Conservation (phyloP, 2,329 filamentous ascomycete species). For the Neonectria punicea region DNA sequence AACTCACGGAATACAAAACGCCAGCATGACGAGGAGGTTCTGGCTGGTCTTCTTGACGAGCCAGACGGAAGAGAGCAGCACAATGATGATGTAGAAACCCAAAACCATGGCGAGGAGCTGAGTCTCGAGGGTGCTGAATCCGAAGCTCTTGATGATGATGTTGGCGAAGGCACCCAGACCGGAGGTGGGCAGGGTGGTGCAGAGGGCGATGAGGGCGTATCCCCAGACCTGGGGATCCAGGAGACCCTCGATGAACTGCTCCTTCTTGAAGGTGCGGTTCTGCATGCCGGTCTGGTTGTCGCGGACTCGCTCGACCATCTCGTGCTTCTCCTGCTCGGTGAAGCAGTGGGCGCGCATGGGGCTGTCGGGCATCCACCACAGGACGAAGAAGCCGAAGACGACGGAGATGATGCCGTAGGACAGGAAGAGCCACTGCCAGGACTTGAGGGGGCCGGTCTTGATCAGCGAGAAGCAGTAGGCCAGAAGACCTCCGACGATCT, state of each 20-base stretch:
- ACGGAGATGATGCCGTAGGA: slow-evolving; percentile 72
- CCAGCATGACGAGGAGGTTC: slow-evolving; percentile 73
- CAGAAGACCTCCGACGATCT: slow-evolving; percentile 76
- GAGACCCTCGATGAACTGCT: slow-evolving; percentile 63
- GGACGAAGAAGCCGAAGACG: slow-evolving; percentile 72
- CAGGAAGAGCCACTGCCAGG: slow-evolving; percentile 77
- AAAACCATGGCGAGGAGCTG: slow-evolving; percentile 81
- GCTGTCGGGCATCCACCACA: slow-evolving; percentile 73
- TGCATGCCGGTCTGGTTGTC: slow-evolving; percentile 71
- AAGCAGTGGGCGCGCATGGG: slow-evolving; percentile 79
- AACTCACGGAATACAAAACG: slow-evolving; percentile 71
- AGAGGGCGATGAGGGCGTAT: slow-evolving; percentile 73
- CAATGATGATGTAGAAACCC: slow-evolving; percentile 77
- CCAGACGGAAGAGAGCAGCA: slow-evolving; percentile 74
- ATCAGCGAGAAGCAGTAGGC: slow-evolving; percentile 72
- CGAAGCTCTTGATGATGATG: slow-evolving; percentile 77
- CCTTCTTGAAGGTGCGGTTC: slow-evolving; percentile 60
- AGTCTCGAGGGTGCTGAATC: slow-evolving; percentile 73
- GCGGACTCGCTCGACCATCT: slow-evolving; percentile 70
- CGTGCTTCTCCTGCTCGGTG: slow-evolving; percentile 70
- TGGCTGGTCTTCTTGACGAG: slow-evolving; percentile 75
- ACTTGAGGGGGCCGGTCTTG: slow-evolving; percentile 62
- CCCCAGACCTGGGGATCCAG: slow-evolving; percentile 74
- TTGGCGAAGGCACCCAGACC: slow-evolving; percentile 79
- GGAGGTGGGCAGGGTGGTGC: slow-evolving; percentile 78